Conservation (phyloP, 495 filamentous ascomycete species). For the Astrocystis sublimbata region DNA sequence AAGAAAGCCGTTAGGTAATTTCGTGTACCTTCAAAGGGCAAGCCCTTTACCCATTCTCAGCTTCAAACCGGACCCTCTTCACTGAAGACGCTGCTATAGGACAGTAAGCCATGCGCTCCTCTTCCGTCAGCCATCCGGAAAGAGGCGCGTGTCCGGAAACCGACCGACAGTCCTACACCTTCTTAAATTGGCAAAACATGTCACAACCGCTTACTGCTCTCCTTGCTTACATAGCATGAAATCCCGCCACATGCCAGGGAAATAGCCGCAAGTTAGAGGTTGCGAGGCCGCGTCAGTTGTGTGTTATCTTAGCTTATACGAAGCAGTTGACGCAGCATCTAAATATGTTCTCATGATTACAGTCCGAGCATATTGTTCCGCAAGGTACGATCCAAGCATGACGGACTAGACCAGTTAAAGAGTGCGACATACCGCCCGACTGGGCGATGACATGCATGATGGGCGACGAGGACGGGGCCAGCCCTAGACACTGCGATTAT, state of each 20-base stretch:
- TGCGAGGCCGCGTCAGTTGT: neutral
- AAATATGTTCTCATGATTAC: neutral
- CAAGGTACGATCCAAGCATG: neutral
- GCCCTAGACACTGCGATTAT: neutral
- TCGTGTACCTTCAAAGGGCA: too few species aligned
- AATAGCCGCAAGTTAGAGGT: neutral
- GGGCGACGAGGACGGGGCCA: neutral
- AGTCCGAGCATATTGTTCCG: neutral
- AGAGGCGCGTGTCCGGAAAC: neutral
- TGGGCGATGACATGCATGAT: neutral
- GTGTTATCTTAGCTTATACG: neutral
- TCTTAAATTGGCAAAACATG: neutral
- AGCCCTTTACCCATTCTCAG: too few species aligned
- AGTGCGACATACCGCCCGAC: neutral
- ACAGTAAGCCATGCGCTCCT: neutral
- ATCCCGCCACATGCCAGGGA: neutral
- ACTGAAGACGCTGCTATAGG: neutral
- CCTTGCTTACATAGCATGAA: neutral
- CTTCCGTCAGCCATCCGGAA: neutral
- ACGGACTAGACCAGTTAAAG: too few species aligned
- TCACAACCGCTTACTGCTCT: neutral
- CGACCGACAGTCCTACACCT: neutral
- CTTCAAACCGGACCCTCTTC: neutral
- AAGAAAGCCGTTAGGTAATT: too few species aligned
- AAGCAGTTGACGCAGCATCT: neutral